phyloP scores from a whole-genome alignment of 805 yeast genomes.

The Starmerella apicola region DNA sequence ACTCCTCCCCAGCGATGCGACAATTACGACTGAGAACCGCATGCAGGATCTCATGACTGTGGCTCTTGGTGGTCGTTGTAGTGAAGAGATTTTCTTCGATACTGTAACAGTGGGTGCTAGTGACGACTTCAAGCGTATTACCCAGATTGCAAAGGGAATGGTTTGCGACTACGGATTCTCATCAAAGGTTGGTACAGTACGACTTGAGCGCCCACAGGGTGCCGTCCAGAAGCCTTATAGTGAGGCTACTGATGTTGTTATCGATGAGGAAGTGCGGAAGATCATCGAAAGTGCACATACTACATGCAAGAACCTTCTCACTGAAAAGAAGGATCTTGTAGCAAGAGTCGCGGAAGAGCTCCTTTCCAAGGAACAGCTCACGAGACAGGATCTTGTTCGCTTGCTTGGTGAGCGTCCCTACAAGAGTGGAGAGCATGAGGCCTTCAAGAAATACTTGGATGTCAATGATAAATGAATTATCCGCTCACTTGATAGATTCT shows the following conservation, averaged over 20 bases:
- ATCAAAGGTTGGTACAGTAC: constrained; percentile 57
- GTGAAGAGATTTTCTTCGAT: constrained; percentile 78
- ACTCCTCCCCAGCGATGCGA: constrained; percentile 81
- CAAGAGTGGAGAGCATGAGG: constrained; percentile 60
- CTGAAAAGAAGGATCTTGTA: constrained; percentile 48
- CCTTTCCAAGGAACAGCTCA: constrained; percentile 59
- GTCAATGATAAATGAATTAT: constrained; percentile 20
- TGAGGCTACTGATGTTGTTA: constrained; percentile 53
- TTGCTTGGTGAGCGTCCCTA: constrained; percentile 68
- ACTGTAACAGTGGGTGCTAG: constrained; percentile 86
- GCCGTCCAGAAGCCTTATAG: constrained; percentile 55
- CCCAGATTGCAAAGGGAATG: constrained; percentile 82
- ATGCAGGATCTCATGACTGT: constrained; percentile 78
- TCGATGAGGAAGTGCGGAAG: constrained; percentile 58
- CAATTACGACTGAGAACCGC: constrained; percentile 63
- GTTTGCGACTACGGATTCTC: constrained; percentile 83
- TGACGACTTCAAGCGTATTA: constrained; percentile 85
- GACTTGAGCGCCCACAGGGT: constrained; percentile 36
- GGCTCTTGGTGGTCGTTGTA: constrained; percentile 86
- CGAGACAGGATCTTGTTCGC: constrained; percentile 69
- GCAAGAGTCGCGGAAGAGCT: constrained; percentile 64
- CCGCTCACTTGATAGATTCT: too few species aligned
- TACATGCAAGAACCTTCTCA: constrained; percentile 45
- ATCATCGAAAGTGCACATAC: constrained; percentile 54
- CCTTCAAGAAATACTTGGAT: constrained; percentile 77